Conservation (phyloP, 352 stramenopile genomes). For the Phytopythium sindhum region DNA sequence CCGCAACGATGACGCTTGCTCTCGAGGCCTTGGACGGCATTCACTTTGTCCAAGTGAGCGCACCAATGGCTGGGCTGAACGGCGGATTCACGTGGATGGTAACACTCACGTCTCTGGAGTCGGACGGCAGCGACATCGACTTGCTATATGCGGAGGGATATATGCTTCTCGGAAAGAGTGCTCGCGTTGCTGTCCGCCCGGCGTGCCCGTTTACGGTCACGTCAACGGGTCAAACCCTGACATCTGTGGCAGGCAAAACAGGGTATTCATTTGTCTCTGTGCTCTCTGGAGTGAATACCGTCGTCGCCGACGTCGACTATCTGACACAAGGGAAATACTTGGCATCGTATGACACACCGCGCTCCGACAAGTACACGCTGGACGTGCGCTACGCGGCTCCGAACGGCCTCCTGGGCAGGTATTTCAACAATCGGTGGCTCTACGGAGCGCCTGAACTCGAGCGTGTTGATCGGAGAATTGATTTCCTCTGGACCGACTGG, state of each 20-base stretch:
- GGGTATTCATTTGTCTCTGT: conserved; percentile 71
- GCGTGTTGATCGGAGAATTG: conserved; percentile 84
- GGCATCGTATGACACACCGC: conserved; percentile 87
- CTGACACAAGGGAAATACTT: conserved; percentile 74
- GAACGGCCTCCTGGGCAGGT: conserved; percentile 86
- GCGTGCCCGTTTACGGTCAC: conserved; percentile 44
- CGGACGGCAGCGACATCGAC: conserved; percentile 32
- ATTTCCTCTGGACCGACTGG: conserved; percentile 91
- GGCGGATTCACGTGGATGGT: conserved; percentile 80
- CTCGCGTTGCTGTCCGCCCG: conserved; percentile 31
- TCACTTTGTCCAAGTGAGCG: conserved; percentile 60
- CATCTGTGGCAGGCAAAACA: conserved; percentile 42
- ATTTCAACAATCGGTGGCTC: conserved; percentile 97
- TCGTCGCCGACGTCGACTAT: conserved; percentile 67
- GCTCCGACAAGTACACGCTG: conserved; percentile 83
- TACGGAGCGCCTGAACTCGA: conserved; percentile 79
- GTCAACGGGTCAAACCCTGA: conserved; percentile 27
- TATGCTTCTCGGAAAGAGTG: conserved; percentile 46
- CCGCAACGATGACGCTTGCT: conserved; percentile 42
- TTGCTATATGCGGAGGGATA: conserved; percentile 85
- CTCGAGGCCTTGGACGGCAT: conserved; percentile 74
- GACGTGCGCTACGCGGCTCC: conserved; percentile 70
- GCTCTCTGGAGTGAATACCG: conserved; percentile 42
- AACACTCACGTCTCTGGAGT: conserved; percentile 74
- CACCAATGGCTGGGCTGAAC: conserved; percentile 26